Evolutionary conservation across 2,329 filamentous ascomycete species (phyloP).

Genomic region (Fusarium neocosmosporiellum): DNA sequence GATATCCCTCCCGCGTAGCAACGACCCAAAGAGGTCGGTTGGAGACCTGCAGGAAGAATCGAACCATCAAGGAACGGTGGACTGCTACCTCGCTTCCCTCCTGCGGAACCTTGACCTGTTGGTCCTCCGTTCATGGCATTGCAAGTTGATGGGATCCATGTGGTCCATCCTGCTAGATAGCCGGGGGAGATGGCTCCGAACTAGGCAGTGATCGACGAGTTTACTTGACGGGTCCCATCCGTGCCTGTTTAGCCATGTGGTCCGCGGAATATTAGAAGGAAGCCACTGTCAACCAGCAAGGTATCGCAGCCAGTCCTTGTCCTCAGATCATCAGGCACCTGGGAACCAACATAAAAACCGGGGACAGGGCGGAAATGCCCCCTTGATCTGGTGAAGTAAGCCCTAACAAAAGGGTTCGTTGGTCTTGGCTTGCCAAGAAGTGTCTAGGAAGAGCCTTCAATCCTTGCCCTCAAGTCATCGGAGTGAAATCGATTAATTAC

Average conservation of each 20-base stretch:
- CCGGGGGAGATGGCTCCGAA: neutral
- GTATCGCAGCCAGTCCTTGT: neutral
- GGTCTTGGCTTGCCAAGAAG: neutral
- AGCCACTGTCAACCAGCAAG: neutral
- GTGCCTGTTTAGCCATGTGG: neutral
- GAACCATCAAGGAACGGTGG: neutral
- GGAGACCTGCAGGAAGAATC: neutral
- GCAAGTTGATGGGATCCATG: neutral
- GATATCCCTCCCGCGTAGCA: neutral
- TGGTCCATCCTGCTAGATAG: neutral
- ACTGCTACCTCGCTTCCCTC: neutral
- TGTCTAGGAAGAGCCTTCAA: neutral
- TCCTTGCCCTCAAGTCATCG: neutral
- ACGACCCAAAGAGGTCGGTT: neutral
- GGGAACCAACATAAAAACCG: neutral
- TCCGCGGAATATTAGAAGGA: neutral
- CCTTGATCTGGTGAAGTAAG: neutral
- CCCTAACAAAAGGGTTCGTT: neutral
- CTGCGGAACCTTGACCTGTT: neutral
- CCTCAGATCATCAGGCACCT: neutral
- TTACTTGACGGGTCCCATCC: neutral
- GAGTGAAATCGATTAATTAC: neutral
- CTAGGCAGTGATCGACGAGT: conserved; percentile 2
- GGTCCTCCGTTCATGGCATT: neutral
- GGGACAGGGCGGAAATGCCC: conserved; percentile 5